Evolutionary conservation across 1,139 yeast species (phyloP).

Genomic region (Debaryomycetaceae sp.): DNA sequence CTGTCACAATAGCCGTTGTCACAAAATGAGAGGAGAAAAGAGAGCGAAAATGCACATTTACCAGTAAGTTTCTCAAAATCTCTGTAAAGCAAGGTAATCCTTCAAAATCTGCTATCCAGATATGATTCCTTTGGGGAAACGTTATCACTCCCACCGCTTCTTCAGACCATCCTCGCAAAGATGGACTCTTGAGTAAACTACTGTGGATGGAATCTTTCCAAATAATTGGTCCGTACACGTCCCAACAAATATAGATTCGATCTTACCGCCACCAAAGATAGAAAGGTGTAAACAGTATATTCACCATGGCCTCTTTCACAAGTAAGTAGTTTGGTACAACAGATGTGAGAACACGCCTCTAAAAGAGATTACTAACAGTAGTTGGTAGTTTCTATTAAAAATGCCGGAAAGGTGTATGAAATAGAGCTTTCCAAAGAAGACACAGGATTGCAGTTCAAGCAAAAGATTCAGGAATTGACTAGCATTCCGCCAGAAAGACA

Average conservation of each 20-base stretch:
- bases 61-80: no score
- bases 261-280: neutral
- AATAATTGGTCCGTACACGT: neutral
- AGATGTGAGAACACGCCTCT: neutral
- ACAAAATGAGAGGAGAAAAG: no score
- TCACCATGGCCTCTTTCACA: constrained; percentile 7
- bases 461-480: constrained; percentile 68
- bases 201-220: no score
- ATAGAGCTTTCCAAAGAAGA: constrained; percentile 55
- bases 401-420: constrained; percentile 80
- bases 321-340: constrained; percentile 3
- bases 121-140: no score
- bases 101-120: no score
- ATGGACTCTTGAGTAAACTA: no score
- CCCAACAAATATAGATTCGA: neutral
- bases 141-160: no score
- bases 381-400: constrained; percentile 56
- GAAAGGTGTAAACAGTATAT: neutral
- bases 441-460: constrained; percentile 68
- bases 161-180: no score
- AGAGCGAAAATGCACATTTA: no score
- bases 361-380: constrained; percentile 7
- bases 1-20: no score
- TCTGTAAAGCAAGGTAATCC: no score
- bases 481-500: constrained; percentile 85